Conservation (phyloP, 2,329 filamentous ascomycete species). For the Curvularia hawaiiensis region DNA sequence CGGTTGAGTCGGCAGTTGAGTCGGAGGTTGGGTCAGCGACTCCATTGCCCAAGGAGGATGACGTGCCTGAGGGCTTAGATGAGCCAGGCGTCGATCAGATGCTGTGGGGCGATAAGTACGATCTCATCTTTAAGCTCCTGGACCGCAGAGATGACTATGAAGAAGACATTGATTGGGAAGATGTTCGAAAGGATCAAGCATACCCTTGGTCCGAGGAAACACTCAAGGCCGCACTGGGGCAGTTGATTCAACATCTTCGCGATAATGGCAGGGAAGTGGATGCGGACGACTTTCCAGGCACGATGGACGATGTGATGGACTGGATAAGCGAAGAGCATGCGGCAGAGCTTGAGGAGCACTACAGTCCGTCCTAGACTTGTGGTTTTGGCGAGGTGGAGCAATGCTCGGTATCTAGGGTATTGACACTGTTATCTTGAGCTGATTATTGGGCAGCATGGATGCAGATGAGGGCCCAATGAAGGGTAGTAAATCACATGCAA, state of each 20-base stretch:
- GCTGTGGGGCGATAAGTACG: slow-evolving; percentile 50
- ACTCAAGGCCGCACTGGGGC: slow-evolving; percentile 28
- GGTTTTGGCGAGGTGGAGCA: background rate
- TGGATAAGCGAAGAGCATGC: slow-evolving; percentile 21
- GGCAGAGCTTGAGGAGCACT: slow-evolving; percentile 21
- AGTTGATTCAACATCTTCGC: slow-evolving; percentile 19
- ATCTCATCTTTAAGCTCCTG: slow-evolving; percentile 47
- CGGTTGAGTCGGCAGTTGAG: no score
- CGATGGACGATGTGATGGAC: slow-evolving; percentile 29
- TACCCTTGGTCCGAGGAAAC: slow-evolving; percentile 25
- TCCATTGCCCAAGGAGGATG: background rate
- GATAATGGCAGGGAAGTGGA: slow-evolving; percentile 11
- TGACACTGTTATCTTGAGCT: background rate
- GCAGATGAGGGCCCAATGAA: background rate
- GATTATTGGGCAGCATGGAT: background rate
- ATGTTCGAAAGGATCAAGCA: slow-evolving; percentile 6
- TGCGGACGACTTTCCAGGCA: slow-evolving; percentile 8
- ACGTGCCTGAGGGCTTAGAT: background rate
- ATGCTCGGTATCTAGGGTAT: background rate
- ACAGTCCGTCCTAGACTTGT: background rate
- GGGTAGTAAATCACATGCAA: slow-evolving; percentile 1
- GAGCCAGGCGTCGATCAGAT: slow-evolving; percentile 37
- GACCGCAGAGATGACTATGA: slow-evolving; percentile 23
- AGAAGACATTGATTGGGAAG: slow-evolving; percentile 46
- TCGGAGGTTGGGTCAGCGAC: background rate